Base-by-base conservation (phyloP, 345 rosid species). In the Eucalyptus lansdowneana region DNA sequence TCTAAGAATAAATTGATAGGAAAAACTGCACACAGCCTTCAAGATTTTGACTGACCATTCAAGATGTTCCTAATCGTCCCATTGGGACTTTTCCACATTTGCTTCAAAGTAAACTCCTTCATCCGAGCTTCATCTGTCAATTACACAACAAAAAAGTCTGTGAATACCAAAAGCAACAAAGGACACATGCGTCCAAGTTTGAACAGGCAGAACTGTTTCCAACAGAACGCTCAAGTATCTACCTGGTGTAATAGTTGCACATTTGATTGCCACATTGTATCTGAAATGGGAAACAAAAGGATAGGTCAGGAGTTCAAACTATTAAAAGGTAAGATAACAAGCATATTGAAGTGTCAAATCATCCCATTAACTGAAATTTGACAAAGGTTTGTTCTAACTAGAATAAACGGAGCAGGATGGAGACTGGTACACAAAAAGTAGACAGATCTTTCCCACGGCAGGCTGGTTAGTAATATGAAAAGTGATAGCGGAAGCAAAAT, bases 221-320 rank as follows among this genome's bases (percentile, higher is more conserved):
- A 50, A 40, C 7, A 34, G 29, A 47, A 89, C 19, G 37, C 29
- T 29, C 37, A 27, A 34, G 21, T 27, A 51, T 60, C 87, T 93
- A 97, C 99, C 99, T 91, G 99, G 99, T 87, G 99, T 97, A 76
- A 98, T 97, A 87, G 99, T 98, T 86, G 99, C 99, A 89, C 99
- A 97, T 94, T 98, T 97, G 91, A 98, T 96, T 14, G 99, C 99
- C 29, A 98, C 99, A 94, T 98, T 98, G 91, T 96, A 97, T 97
- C 99, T 97, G 85, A 47, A 92, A 88, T 22, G 51, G 83, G 83
- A 21, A 37, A 69, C 34, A 88, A 50, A 69, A 88, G 50, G 22
- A 40, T 51, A 27, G 47, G 69, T 45, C 53, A 88, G 50, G 11
- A 80, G 31, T 37, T 51, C 12, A 31, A 16, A 67, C 13, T 13